Evolutionary conservation across 2,329 filamentous ascomycete species (phyloP).

Genomic region (Clonostachys sp.): DNA sequence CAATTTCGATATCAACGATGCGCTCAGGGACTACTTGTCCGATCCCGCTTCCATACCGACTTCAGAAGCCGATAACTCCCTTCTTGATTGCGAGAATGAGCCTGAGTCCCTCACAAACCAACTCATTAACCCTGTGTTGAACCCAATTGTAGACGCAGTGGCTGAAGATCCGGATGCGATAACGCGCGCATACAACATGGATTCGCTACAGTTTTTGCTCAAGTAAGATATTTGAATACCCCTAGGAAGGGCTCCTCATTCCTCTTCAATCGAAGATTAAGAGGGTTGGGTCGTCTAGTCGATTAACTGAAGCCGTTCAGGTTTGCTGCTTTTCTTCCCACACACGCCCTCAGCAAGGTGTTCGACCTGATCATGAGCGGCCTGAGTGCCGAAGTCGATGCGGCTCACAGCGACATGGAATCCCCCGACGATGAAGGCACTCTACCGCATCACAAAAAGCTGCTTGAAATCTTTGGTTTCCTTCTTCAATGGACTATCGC

Average conservation of each 20-base stretch:
- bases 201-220: constrained; percentile 91
- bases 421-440: constrained; percentile 82
- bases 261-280: too few relatives aligned
- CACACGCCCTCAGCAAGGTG: constrained; percentile 83
- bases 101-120: constrained; percentile 75
- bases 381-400: constrained; percentile 78
- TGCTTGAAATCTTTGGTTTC: constrained; percentile 92
- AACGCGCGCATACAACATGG: constrained; percentile 72
- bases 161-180: constrained; percentile 90
- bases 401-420: constrained; percentile 81
- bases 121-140: constrained; percentile 79
- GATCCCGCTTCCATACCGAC: constrained; percentile 81
- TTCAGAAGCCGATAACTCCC: constrained; percentile 75
- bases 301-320: constrained; percentile 38
- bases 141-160: constrained; percentile 88
- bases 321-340: constrained; percentile 74
- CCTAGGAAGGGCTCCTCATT: constrained; percentile 14
- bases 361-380: constrained; percentile 87
- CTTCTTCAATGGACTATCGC: constrained; percentile 92
- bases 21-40: constrained; percentile 94
- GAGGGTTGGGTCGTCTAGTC: too few relatives aligned
- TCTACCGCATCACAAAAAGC: constrained; percentile 79
- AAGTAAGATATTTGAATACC: constrained; percentile 65
- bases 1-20: constrained; percentile 93
- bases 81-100: constrained; percentile 90